Conservation (phyloP, 768 basidiomycete genomes). For the Auricularia sp. region DNA sequence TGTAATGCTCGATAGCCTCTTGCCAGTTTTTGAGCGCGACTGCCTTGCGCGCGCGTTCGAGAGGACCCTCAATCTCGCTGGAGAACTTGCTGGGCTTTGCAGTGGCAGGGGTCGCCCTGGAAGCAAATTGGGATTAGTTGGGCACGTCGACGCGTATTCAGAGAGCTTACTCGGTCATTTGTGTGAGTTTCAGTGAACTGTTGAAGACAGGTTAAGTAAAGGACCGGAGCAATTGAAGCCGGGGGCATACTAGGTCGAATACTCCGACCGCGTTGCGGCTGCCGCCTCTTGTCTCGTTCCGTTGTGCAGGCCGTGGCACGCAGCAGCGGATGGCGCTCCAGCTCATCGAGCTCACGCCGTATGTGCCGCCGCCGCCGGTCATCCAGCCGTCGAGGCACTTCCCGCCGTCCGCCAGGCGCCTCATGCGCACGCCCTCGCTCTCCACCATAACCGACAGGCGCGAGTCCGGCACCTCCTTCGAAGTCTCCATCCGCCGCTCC, state of each 20-base stretch:
- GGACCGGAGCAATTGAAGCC: too few relatives aligned
- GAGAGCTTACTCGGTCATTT: too few relatives aligned
- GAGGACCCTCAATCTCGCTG: conserved; percentile 36
- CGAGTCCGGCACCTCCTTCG: conserved; percentile 1
- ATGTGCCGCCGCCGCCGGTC: conserved; percentile 1
- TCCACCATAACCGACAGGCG: not conserved
- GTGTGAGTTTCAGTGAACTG: too few relatives aligned
- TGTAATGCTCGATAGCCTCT: conserved; percentile 76
- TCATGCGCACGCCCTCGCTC: not conserved
- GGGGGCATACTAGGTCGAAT: too few relatives aligned
- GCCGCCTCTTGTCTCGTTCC: too few relatives aligned
- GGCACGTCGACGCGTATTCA: too few relatives aligned
- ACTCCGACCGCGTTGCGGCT: too few relatives aligned
- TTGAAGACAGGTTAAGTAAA: too few relatives aligned
- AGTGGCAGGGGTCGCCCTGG: too few relatives aligned
- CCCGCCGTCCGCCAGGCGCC: not conserved
- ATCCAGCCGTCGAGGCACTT: not conserved
- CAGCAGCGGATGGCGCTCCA: not conserved
- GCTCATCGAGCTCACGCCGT: not conserved
- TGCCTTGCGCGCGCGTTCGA: conserved; percentile 80
- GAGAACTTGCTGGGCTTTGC: too few relatives aligned
- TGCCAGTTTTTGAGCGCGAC: conserved; percentile 82
- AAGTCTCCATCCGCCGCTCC: not conserved
- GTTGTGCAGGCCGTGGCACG: too few relatives aligned
- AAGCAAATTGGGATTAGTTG: too few relatives aligned